These are phyloP conservation scores for Salicornia ramosissima DNA, from an alignment of 148 eudicot genomes.

Conservation along the genomic window DNA sequence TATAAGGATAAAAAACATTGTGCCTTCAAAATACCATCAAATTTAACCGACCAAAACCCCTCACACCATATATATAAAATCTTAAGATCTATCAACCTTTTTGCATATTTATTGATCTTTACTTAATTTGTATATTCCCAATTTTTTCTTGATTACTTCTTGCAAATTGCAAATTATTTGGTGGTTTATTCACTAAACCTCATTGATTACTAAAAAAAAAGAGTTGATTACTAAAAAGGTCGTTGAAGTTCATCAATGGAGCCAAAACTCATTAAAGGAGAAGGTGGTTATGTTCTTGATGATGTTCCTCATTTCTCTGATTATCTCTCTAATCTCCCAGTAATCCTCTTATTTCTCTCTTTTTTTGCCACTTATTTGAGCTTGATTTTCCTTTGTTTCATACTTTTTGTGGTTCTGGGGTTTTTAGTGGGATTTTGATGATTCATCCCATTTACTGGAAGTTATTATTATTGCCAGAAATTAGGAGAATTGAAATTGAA, in stretches of 20 bases:
- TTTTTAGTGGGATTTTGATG: not conserved
- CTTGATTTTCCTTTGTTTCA: constrained; percentile 17
- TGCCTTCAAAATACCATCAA: constrained; percentile 11
- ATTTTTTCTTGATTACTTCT: not conserved
- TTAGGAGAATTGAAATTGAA: not conserved
- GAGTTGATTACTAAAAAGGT: not conserved
- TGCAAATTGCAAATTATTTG: not conserved
- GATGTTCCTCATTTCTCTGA: constrained; percentile 89
- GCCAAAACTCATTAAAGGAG: constrained; percentile 50
- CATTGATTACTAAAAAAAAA: too few species aligned
- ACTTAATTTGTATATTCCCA: too few species aligned
- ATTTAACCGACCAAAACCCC: constrained; percentile 4
- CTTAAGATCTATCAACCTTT: constrained; percentile 8
- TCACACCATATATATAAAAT: not conserved
- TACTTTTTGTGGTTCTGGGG: constrained; percentile 3
- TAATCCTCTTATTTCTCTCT: constrained; percentile 20
- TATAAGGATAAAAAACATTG: constrained; percentile 11
- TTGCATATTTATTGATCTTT: not conserved
- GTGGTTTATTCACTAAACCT: not conserved
- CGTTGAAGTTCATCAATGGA: constrained; percentile 25
- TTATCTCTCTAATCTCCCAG: constrained; percentile 55
- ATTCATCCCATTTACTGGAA: too few species aligned
- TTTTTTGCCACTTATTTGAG: not conserved
- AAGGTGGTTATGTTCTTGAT: constrained; percentile 64
- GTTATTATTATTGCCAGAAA: not conserved